These are phyloP conservation scores for Vigna trinervia DNA, from an alignment of 306 rosid genomes.

Conservation along the genomic window DNA sequence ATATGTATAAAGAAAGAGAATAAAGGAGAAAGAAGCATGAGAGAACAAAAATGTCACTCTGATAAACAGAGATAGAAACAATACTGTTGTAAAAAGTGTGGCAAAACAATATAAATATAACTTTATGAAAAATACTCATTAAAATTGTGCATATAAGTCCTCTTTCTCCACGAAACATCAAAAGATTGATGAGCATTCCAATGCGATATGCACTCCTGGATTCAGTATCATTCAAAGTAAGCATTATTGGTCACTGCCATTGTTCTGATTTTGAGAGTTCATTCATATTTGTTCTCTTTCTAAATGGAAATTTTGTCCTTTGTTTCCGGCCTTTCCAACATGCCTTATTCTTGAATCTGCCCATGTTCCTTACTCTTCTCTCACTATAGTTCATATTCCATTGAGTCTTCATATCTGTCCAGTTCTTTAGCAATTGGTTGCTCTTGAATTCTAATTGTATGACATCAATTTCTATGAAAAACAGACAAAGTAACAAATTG, in stretches of 20 bases:
- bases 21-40: background rate
- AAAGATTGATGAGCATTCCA: constrained; percentile 2
- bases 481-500: background rate
- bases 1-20: background rate
- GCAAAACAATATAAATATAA: background rate
- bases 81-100: background rate
- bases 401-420: constrained; percentile 34
- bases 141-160: background rate
- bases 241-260: constrained; percentile 3
- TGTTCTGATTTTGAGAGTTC: constrained; percentile 23
- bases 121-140: too few relatives aligned
- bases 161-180: background rate
- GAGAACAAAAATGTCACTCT: background rate
- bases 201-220: background rate
- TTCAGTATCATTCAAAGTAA: constrained; percentile 27
- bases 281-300: constrained; percentile 1
- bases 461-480: constrained; percentile 4
- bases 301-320: constrained; percentile 3
- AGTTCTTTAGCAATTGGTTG: constrained; percentile 7
- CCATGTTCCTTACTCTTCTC: background rate
- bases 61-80: background rate
- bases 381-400: constrained; percentile 11
- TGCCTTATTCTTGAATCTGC: constrained; percentile 13
- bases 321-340: background rate
- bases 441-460: constrained; percentile 5